phyloP scores from a whole-genome alignment of 305 asterid species.

The Fraxinus xanthoxyloides region DNA sequence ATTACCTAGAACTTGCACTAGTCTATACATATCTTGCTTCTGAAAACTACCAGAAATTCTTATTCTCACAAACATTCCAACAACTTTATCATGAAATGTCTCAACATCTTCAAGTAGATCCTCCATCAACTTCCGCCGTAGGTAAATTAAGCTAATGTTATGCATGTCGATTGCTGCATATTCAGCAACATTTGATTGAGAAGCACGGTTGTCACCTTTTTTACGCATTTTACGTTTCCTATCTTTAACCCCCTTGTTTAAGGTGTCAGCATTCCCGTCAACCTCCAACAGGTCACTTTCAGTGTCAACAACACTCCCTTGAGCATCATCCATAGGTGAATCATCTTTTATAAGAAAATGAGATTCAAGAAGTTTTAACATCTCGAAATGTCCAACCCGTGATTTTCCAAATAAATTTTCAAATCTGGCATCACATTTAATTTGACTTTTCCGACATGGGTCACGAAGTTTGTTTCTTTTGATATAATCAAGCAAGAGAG shows the following conservation, averaged over 20 bases:
- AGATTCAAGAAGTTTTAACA: slow-evolving; percentile 97
- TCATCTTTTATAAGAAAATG: slow-evolving; percentile 82
- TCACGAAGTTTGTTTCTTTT: slow-evolving; percentile 90
- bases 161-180: slow-evolving; percentile 96
- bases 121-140: slow-evolving; percentile 93
- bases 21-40: slow-evolving; percentile 96
- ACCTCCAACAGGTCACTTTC: slow-evolving; percentile 65
- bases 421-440: slow-evolving; percentile 84
- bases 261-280: slow-evolving; percentile 57
- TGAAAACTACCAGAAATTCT: slow-evolving; percentile 82
- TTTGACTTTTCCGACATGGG: slow-evolving; percentile 90
- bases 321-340: slow-evolving; percentile 71
- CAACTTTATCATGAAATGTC: slow-evolving; percentile 65
- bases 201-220: slow-evolving; percentile 58
- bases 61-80: slow-evolving; percentile 93
- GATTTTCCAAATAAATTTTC: slow-evolving; percentile 87
- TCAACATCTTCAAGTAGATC: slow-evolving; percentile 90
- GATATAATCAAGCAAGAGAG: slow-evolving; percentile 88
- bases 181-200: slow-evolving; percentile 89
- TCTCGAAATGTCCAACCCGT: slow-evolving; percentile 97
- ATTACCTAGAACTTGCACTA: slow-evolving; percentile 95
- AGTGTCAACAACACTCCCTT: slow-evolving; percentile 90
- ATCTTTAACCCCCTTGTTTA: slow-evolving; percentile 59
- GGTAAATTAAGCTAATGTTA: slow-evolving; percentile 82
- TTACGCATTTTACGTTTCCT: slow-evolving; percentile 76